These are phyloP conservation scores for Cyberlindnera saturnus DNA, from an alignment of 805 yeast species.

Conservation along the genomic window DNA sequence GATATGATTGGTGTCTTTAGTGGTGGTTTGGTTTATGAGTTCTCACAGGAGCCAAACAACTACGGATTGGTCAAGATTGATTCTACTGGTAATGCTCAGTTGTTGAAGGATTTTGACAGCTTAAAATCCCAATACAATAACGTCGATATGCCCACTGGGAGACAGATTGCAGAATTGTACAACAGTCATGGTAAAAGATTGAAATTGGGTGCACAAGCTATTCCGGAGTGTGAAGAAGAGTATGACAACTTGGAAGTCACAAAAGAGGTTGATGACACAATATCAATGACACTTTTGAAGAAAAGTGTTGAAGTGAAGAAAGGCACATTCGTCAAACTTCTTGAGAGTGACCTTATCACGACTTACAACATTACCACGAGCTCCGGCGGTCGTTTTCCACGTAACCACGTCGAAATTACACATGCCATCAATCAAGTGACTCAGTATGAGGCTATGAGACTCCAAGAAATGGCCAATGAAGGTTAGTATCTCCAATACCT, in stretches of 20 bases:
- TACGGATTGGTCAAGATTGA: constrained; percentile 76
- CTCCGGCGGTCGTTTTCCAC: constrained; percentile 32
- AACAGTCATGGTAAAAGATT: constrained; percentile 17
- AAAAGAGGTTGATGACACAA: constrained; percentile 32
- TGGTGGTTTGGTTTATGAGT: constrained; percentile 93
- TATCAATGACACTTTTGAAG: constrained; percentile 40
- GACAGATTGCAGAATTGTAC: constrained; percentile 20
- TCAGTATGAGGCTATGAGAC: constrained; percentile 21
- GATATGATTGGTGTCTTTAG: constrained; percentile 73
- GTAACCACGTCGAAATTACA: constrained; percentile 20
- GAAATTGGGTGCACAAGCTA: constrained; percentile 20
- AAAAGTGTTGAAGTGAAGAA: constrained; percentile 40
- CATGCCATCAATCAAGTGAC: constrained; percentile 18
- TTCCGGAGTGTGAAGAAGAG: constrained; percentile 31
- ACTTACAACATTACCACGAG: constrained; percentile 36
- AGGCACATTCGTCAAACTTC: constrained; percentile 46
- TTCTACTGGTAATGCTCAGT: constrained; percentile 39
- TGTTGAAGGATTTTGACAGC: constrained; percentile 52
- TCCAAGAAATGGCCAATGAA: constrained; percentile 15
- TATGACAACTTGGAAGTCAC: constrained; percentile 39
- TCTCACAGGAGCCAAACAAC: constrained; percentile 67
- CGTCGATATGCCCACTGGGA: constrained; percentile 27
- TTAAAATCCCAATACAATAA: constrained; percentile 41
- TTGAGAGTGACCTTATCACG: constrained; percentile 36
- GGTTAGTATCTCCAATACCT: constrained; percentile 14